phyloP scores from a whole-genome alignment of 768 basidiomycete genomes.

The Suillus discolor region DNA sequence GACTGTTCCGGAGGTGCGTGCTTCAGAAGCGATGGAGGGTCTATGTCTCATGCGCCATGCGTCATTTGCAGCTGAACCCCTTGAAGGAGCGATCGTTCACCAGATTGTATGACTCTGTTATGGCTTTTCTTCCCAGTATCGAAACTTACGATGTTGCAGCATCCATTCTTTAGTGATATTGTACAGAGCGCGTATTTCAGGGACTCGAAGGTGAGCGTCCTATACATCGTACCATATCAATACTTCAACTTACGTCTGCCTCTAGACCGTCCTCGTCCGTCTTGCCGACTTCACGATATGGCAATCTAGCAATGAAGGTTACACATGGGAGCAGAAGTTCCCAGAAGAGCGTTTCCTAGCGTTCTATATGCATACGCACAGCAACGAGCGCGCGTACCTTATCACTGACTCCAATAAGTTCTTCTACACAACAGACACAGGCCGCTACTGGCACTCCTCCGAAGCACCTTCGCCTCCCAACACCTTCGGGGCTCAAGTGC shows the following conservation, averaged over 20 bases:
- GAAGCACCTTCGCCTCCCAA: too few species aligned
- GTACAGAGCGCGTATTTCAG: slow-evolving; percentile 87
- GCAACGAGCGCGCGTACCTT: slow-evolving; percentile 86
- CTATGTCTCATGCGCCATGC: background rate
- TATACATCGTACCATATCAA: background rate
- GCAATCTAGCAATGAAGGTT: slow-evolving; percentile 96
- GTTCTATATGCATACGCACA: slow-evolving; percentile 85
- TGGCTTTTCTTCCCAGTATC: background rate
- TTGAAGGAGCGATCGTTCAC: slow-evolving; percentile 76
- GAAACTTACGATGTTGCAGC: slow-evolving; percentile 41
- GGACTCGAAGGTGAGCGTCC: slow-evolving; percentile 59
- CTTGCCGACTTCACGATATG: slow-evolving; percentile 78
- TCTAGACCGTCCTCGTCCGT: slow-evolving; percentile 80
- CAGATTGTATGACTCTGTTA: slow-evolving; percentile 55
- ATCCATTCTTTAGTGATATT: slow-evolving; percentile 62
- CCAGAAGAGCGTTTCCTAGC: slow-evolving; percentile 69
- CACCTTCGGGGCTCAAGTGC: too few species aligned
- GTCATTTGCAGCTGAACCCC: slow-evolving; percentile 63
- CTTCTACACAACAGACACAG: too few species aligned
- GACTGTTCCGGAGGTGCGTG: slow-evolving; percentile 71
- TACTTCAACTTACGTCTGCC: slow-evolving; percentile 5
- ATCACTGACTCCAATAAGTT: slow-evolving; percentile 17
- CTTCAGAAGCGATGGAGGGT: background rate
- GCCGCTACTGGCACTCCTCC: too few species aligned
- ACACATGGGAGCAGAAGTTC: slow-evolving; percentile 76